Percentiles rank a stretch among this genome's conserved stretches.
These are phyloP conservation scores for Pontederia crassipes DNA, from an alignment of 176 grass and related monocot species.

Conservation along the genomic window DNA sequence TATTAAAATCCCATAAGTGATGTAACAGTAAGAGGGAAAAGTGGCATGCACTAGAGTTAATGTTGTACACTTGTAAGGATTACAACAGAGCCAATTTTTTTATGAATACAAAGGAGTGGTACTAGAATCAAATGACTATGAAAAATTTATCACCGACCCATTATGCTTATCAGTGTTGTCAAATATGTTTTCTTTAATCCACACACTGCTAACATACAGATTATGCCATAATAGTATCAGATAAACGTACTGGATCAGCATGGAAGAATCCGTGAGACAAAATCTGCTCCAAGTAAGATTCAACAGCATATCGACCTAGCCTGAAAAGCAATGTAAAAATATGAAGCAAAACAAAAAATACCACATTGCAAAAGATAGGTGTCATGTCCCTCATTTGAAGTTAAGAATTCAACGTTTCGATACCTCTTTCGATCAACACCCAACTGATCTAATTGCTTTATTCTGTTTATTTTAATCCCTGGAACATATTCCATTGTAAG, in stretches of 20 bases:
- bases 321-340: constrained; percentile 30
- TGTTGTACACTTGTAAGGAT: no score
- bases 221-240: neutral
- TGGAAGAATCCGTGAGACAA: constrained; percentile 99
- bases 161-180: neutral
- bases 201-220: neutral
- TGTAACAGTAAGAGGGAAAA: no score
- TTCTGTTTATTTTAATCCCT: constrained; percentile 99
- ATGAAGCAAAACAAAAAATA: constrained; percentile 3
- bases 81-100: no score
- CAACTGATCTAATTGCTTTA: constrained; percentile 93
- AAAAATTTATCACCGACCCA: no score
- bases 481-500: constrained; percentile 99
- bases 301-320: constrained; percentile 89
- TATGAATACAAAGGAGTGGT: no score
- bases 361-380: neutral
- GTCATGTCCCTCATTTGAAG: neutral
- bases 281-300: constrained; percentile 96
- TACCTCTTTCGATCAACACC: constrained; percentile 95
- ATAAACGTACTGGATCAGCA: constrained; percentile 78
- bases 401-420: constrained; percentile 10
- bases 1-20: no score
- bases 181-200: neutral
- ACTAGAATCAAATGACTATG: no score
- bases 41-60: no score